Base-by-base conservation (phyloP, 2,329 filamentous ascomycete genomes). In the Pseudophaeomoniella oleicola region DNA sequence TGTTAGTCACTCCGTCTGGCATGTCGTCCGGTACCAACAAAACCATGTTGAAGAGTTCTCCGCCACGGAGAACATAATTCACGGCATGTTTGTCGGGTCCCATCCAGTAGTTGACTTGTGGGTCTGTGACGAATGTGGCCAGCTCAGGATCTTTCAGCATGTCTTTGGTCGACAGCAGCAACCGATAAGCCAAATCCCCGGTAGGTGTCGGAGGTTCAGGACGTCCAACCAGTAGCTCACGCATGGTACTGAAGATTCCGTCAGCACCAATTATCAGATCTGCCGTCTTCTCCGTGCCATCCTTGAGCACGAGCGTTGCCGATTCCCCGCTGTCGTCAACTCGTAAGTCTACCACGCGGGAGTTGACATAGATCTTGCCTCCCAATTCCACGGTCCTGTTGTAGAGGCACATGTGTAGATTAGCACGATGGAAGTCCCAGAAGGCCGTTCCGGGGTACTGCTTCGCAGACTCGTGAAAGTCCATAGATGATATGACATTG, bases 21-120 rank as follows among this genome's bases (percentile, higher is more conserved):
- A 80, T 50, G 43, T 77, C 66, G 47, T 82, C 78, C 0, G 78
- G 78, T 6, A 72, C 67, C 1, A 81, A 56, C 2, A 81, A 55
- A 0, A 81, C 77, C 22, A 55, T 51, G 41, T 54, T 55, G 42
- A 51, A 54, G 11, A 52, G 39, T 33, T 54, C 48, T 15, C 50
- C 48, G 29, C 39, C 47, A 9, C 50, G 42, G 0, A 56, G 39
- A 5, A 51, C 52, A 35, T 55, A 54, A 27, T 48, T 47, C n/a
- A 54, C 50, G 2, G 45, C 50, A 38, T 56, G 52, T 2, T 42
- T 50, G 35, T 51, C 47, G 4, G 52, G 51, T 6, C 52, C 51
- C 35, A 51, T 48, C 53, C 51, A 55, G 36, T 52, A 46, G 16
- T 44, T 43, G 16, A 47, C 49, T 47, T 48, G 50, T 0, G 49